These are phyloP conservation scores for Trichomonas vaginalis DNA, from an alignment of 208 protist species.

Conservation along the genomic window DNA sequence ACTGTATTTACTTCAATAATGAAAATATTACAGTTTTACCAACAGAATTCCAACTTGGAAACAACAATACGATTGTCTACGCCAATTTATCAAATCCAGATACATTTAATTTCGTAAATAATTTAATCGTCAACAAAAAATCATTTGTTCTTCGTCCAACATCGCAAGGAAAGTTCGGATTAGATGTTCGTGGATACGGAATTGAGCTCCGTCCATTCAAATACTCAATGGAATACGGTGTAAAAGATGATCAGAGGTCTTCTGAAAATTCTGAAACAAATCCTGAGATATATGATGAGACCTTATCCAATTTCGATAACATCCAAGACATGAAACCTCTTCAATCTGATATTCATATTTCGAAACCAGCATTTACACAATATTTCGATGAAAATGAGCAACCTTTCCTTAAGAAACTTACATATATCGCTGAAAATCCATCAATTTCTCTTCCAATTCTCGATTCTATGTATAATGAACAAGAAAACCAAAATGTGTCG, in stretches of 20 bases:
- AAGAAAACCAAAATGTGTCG: neutral
- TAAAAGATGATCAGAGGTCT: neutral
- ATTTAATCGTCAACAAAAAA: neutral
- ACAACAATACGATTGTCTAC: neutral
- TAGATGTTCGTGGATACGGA: neutral
- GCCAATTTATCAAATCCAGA: neutral
- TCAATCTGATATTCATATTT: neutral
- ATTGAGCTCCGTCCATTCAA: neutral
- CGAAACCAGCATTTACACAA: neutral
- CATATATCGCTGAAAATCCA: neutral
- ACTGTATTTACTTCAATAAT: neutral
- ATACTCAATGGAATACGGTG: conserved; percentile 17
- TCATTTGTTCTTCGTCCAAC: neutral
- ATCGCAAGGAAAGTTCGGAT: neutral
- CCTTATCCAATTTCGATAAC: neutral
- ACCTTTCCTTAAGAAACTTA: neutral
- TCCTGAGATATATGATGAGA: neutral
- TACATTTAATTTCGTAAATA: neutral
- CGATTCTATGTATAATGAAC: neutral
- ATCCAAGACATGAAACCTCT: neutral
- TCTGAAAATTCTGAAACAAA: too few species aligned
- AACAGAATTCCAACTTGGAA: neutral
- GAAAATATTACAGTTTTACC: neutral
- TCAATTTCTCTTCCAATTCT: neutral
- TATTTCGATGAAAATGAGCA: neutral